Conservation (phyloP, 768 basidiomycete genomes). For the Chalciporus sphaerocephalus region DNA sequence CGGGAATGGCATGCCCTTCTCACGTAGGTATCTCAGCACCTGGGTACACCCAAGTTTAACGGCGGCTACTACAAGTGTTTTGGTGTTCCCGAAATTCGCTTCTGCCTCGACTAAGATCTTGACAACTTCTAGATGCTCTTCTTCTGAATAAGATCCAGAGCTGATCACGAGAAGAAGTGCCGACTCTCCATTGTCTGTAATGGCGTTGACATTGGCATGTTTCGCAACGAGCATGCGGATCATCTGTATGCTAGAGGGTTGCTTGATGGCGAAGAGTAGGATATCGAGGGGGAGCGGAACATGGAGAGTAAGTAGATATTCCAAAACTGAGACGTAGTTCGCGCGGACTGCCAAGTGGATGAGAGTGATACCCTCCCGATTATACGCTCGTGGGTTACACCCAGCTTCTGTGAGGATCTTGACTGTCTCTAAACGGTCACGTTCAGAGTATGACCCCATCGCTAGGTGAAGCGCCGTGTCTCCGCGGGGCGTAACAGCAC, state of each 20-base stretch:
- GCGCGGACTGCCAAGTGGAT: not conserved
- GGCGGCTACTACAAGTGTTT: not conserved
- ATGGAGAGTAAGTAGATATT: not conserved
- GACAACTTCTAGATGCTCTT: not conserved
- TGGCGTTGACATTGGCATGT: not conserved
- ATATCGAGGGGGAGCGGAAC: not conserved
- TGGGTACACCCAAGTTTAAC: not conserved
- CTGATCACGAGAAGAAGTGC: not conserved
- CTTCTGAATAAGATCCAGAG: not conserved
- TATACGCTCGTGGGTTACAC: not conserved
- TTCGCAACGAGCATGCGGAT: not conserved
- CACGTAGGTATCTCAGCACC: not conserved
- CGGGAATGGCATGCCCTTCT: too few relatives aligned
- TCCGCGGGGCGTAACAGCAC: not conserved
- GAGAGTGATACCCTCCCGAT: not conserved
- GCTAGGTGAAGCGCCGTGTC: not conserved
- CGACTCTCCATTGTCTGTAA: not conserved
- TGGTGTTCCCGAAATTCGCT: not conserved
- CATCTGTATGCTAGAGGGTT: not conserved
- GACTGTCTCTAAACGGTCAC: not conserved
- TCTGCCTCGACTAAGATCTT: not conserved
- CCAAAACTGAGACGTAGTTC: not conserved
- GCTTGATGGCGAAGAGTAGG: not conserved
- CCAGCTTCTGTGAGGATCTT: not conserved
- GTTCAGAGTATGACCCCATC: not conserved